Evolutionary conservation across 1,284 basidiomycete genomes (phyloP), one percentile per base, ranked within the genome.

Genomic region (Ceratobasidium sp.): DNA sequence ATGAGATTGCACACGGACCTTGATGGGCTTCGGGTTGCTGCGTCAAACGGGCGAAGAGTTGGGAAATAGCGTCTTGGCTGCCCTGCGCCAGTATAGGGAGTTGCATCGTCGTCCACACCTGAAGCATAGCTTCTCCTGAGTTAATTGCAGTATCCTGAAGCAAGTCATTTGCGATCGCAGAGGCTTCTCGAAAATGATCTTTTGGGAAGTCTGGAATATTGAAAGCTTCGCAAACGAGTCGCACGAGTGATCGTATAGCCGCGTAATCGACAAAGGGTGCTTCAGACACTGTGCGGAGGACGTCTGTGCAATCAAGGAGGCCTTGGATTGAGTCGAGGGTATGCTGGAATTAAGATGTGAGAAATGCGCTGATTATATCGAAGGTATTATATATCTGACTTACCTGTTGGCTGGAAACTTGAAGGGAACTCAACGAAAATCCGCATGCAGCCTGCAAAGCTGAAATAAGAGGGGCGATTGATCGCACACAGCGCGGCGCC

Each of bases 241-340:
- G 63, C 14, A 81, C 81, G 5, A 86, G 79, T 24, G 84, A 80
- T 74, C 82, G 82, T 11, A 84, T 80, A 0, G 84, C 81, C 9
- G 84, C 84, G 76, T 83, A 84, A 76, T 78, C 77, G 14, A 77
- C 73, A 48, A 75, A 64, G 13, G 76, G 68, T 29, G 54, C 53
- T 39, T 64, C 61, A 11, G 73, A 62, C 1, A 76, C 59, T 27
- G 37, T 22, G 7, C 56, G 58, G 2, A 78, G 27, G 37, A 76
- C 74, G 43, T 74, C 54, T 22, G 66, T 58, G 53, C 66, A 76
- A 51, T 77, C 77, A 22, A 69, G 31, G 5, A 78, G 22, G 1
- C 56, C 39, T 16, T 54, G 69, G 14, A 75, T 41, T 27, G 51
- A 46, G 27, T 43, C 66, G 46, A 64, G 24, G 24, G 29, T 27